phyloP scores from a whole-genome alignment of 73 alveolate genomes.

The Durusdinium trenchii region DNA sequence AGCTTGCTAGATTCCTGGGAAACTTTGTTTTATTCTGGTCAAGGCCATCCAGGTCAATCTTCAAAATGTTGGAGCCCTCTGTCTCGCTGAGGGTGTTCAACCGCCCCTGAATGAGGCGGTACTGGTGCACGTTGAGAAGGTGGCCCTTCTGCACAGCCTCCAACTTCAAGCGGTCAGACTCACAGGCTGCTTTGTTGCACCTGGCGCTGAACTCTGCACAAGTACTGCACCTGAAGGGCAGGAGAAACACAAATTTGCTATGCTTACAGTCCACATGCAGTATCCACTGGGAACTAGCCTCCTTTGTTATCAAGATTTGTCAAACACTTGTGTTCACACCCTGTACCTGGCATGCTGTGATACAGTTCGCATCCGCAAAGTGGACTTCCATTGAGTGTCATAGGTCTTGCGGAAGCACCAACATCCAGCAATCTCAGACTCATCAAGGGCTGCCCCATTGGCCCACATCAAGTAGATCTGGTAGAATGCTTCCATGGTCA shows the following conservation, averaged over 20 bases:
- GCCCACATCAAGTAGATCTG: slow-evolving; percentile 25
- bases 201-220: slow-evolving; percentile 56
- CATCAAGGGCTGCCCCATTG: not conserved
- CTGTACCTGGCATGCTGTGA: slow-evolving; percentile 32
- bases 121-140: not conserved
- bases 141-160: not conserved
- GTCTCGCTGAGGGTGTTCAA: not conserved
- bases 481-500: slow-evolving; percentile 4
- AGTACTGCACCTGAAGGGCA: slow-evolving; percentile 24
- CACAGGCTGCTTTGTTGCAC: not conserved
- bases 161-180: not conserved
- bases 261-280: not conserved
- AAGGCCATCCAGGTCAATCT: slow-evolving; percentile 7
- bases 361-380: not conserved
- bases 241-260: not conserved
- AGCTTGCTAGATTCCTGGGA: not conserved
- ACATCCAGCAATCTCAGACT: not conserved
- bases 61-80: not conserved
- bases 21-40: not conserved
- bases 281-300: not conserved
- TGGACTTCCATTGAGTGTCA: not conserved
- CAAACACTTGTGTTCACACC: no score
- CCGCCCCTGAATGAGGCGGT: slow-evolving; percentile 24
- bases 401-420: not conserved
- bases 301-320: not conserved